phyloP scores from a whole-genome alignment of 2,329 filamentous ascomycete species.

The Colletotrichum sp. region DNA sequence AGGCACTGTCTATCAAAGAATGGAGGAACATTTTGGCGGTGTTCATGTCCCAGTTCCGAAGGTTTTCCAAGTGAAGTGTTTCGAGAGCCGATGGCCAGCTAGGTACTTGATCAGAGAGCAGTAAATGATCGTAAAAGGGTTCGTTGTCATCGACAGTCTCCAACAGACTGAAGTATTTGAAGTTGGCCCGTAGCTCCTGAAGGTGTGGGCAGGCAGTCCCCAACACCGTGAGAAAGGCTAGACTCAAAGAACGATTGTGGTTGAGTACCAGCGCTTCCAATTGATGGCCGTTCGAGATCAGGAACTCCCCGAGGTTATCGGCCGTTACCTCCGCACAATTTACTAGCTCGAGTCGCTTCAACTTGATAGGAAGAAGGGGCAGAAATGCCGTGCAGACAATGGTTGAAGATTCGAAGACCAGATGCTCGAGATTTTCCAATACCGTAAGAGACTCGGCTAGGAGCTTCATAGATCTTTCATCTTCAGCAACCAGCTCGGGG shows the following conservation, averaged over 20 bases:
- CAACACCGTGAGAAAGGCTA: slow-evolving; percentile 75
- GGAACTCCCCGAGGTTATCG: slow-evolving; percentile 67
- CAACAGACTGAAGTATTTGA: slow-evolving; percentile 78
- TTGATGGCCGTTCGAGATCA: slow-evolving; percentile 70
- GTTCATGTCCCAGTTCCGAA: slow-evolving; percentile 74
- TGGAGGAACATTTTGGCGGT: slow-evolving; percentile 80
- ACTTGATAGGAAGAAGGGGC: slow-evolving; percentile 67
- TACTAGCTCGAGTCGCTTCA: slow-evolving; percentile 74
- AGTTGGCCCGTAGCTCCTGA: slow-evolving; percentile 74
- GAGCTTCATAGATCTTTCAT: slow-evolving; percentile 31
- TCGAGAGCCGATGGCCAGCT: slow-evolving; percentile 79
- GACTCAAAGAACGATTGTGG: slow-evolving; percentile 79
- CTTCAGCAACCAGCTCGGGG: slow-evolving; percentile 43
- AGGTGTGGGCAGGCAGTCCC: slow-evolving; percentile 73
- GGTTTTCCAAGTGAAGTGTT: slow-evolving; percentile 75
- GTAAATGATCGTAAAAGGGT: slow-evolving; percentile 73
- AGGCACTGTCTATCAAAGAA: slow-evolving; percentile 77
- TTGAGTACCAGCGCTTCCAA: slow-evolving; percentile 73
- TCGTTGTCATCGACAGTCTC: slow-evolving; percentile 73
- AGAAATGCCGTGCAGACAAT: slow-evolving; percentile 73
- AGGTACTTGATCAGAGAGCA: slow-evolving; percentile 70
- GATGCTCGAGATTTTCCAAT: slow-evolving; percentile 68
- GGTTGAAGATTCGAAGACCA: slow-evolving; percentile 79
- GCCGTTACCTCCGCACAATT: slow-evolving; percentile 82
- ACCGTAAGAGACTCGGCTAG: slow-evolving; percentile 53